These are phyloP conservation scores for Polygonum maritimum DNA, from an alignment of 148 eudicot genomes.

Conservation along the genomic window DNA sequence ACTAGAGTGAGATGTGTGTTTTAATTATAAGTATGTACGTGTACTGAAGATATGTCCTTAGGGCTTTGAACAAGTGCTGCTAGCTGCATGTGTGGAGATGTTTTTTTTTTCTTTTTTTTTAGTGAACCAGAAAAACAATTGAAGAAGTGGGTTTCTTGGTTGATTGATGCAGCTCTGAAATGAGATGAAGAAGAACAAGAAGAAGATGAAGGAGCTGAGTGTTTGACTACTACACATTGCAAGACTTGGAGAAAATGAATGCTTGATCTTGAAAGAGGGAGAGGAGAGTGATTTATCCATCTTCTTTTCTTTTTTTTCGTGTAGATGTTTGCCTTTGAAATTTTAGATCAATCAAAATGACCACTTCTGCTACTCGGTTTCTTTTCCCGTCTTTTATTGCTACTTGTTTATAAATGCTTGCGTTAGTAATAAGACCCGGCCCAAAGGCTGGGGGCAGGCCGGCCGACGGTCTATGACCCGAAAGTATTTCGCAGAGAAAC, in stretches of 20 bases:
- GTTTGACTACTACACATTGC: background rate
- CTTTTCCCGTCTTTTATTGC: background rate
- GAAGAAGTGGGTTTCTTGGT: background rate
- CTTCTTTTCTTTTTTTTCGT: constrained; percentile 7
- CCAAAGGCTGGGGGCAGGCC: too few relatives aligned
- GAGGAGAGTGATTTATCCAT: constrained; percentile 4
- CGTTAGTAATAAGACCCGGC: too few relatives aligned
- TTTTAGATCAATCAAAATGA: constrained; percentile 5
- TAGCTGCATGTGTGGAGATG: background rate
- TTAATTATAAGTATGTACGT: background rate
- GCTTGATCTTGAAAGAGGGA: constrained; percentile 3
- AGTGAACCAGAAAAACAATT: background rate
- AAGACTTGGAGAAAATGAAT: constrained; percentile 2
- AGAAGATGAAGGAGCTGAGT: background rate
- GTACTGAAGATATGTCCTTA: constrained; percentile 3
- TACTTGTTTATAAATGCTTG: too few relatives aligned
- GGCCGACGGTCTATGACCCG: too few relatives aligned
- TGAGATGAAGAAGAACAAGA: background rate
- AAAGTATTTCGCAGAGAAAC: too few relatives aligned
- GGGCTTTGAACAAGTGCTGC: background rate
- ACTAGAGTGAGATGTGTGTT: constrained; percentile 9
- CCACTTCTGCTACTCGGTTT: background rate
- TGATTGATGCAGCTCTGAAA: constrained; percentile 2
- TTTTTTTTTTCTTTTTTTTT: background rate
- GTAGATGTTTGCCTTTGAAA: background rate